Conservation (phyloP, 1,284 basidiomycete genomes). For the Sutorius eximius region DNA sequence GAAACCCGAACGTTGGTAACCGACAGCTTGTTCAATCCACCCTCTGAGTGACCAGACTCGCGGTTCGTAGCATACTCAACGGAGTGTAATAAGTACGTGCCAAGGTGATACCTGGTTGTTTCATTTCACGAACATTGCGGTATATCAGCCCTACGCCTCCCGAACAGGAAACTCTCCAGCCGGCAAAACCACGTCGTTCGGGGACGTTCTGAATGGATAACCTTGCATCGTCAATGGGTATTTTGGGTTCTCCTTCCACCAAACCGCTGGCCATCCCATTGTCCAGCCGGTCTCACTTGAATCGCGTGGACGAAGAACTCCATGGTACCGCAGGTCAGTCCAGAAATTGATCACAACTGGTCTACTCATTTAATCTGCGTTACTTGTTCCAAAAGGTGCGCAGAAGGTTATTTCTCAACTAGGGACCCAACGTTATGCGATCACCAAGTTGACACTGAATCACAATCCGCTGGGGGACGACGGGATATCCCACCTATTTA, state of each 20-base stretch:
- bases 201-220: conserved; percentile 16
- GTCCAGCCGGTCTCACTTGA: conserved; percentile 22
- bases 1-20: neutral
- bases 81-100: conserved; percentile 9
- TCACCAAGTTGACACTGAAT: conserved; percentile 54
- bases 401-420: conserved; percentile 49
- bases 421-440: conserved; percentile 37
- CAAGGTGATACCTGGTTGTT: neutral
- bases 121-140: conserved; percentile 5
- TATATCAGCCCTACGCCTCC: neutral
- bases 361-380: conserved; percentile 2
- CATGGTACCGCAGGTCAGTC: conserved; percentile 21
- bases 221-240: neutral
- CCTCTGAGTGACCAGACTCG: too few relatives aligned
- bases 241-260: neutral
- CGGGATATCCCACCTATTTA: conserved; percentile 56
- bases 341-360: neutral
- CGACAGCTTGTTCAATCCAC: neutral
- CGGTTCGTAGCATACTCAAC: neutral
- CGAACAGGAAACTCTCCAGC: neutral
- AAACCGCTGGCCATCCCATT: conserved; percentile 12
- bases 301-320: conserved; percentile 21
- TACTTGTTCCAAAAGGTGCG: conserved; percentile 34
- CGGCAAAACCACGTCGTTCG: neutral
- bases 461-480: conserved; percentile 61